Base-by-base conservation (phyloP, 2,329 filamentous ascomycete species). In the Fusarium chaquense region DNA sequence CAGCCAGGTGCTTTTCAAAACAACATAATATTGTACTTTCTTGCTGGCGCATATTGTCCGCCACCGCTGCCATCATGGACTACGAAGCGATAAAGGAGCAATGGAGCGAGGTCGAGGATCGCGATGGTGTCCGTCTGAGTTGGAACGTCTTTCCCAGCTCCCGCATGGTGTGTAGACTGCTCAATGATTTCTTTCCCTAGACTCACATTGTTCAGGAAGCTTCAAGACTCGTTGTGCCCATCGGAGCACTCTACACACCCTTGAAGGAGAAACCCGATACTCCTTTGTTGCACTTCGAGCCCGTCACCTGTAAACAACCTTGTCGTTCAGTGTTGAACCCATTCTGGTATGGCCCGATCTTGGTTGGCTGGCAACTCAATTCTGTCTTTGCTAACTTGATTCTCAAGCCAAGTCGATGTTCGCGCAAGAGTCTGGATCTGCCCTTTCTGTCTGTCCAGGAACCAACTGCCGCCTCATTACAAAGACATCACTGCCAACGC, bases 121-220 rank as follows among this genome's bases (percentile, higher is more conserved):
- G 93, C 74, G 96, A 99, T 89, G 96, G 96, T 66, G 89, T 98
- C 77, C 91, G 96, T 69, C 87, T 99, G 72, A 98, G 95, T 83
- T 99, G 96, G 96, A 99, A 99, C 80, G 97, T 97, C 66, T 97
- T 99, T 78, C 96, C 96, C 51, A 98, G 94, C 84, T 95, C 95
- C 77, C 93, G 96, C 80, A 98, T 99, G 94, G 94, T 93, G 75
- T 75, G 87, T 43, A 83, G 12, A 33, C n/a, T 44, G 24, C 35
- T 28, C 15, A 12, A 13, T 28, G 15, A 18, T 49, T 41, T 33
- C 10, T 24, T 30, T 20, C 5, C 30, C 28, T 32, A 12, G 36
- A 35, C 70, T 74, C 20, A 74, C 49, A 24, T 32, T 26, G 12
- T 61, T 44, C 64, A 97, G 93, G 94, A 98, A 90, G 94, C 94